phyloP scores from a whole-genome alignment of 768 basidiomycete species.

The Suillus subalutaceus region DNA sequence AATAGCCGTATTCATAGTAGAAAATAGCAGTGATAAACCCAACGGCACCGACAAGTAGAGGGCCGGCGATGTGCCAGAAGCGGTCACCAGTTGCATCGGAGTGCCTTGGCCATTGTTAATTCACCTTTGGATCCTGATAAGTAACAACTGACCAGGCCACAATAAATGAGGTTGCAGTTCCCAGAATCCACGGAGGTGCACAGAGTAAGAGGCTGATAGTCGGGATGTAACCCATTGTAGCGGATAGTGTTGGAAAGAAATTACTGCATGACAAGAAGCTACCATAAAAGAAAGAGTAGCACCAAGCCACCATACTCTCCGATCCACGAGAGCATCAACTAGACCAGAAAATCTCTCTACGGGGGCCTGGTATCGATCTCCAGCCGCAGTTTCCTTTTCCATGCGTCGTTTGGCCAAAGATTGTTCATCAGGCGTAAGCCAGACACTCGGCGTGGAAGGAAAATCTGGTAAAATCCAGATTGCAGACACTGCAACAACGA shows the following conservation, averaged over 20 bases:
- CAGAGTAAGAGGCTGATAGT: slow-evolving; percentile 72
- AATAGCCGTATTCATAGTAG: slow-evolving; percentile 60
- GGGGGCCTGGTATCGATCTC: slow-evolving; percentile 45
- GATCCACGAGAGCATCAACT: slow-evolving; percentile 61
- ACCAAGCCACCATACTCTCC: slow-evolving; percentile 82
- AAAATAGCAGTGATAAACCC: slow-evolving; percentile 69
- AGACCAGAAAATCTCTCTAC: slow-evolving; percentile 46
- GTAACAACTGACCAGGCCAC: slow-evolving; percentile 45
- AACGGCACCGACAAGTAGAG: slow-evolving; percentile 58
- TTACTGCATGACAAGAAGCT: slow-evolving; percentile 72
- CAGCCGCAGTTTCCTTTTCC: slow-evolving; percentile 63
- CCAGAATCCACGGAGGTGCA: slow-evolving; percentile 73
- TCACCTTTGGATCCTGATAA: neutral
- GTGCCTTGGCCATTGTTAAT: slow-evolving; percentile 48
- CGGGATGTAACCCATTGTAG: slow-evolving; percentile 64
- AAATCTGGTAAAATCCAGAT: slow-evolving; percentile 75
- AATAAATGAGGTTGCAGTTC: slow-evolving; percentile 56
- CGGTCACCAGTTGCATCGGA: slow-evolving; percentile 73
- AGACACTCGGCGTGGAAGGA: slow-evolving; percentile 56
- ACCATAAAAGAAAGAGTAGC: slow-evolving; percentile 56
- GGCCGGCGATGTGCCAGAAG: slow-evolving; percentile 64
- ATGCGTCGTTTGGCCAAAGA: slow-evolving; percentile 58
- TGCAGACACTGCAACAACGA: slow-evolving; percentile 52
- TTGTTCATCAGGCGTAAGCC: slow-evolving; percentile 59
- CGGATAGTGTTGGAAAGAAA: slow-evolving; percentile 76